Conservation (phyloP, 345 rosid genomes). For the Anastatica hierochuntica region DNA sequence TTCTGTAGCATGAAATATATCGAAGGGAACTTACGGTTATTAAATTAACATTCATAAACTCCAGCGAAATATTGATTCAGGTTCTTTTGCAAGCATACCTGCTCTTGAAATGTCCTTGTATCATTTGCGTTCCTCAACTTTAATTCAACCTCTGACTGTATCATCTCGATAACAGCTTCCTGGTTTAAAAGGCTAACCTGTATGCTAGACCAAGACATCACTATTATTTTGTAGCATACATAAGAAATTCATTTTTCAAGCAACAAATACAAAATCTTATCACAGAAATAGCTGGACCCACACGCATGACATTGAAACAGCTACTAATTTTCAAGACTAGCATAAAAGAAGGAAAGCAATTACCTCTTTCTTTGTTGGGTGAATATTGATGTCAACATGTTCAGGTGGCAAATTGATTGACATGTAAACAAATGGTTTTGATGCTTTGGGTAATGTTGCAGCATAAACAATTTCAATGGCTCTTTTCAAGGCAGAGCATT, state of each 20-base stretch:
- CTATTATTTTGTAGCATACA: background rate
- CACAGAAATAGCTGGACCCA: background rate
- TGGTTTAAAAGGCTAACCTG: conserved; percentile 96
- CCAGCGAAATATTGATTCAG: background rate
- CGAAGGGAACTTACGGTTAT: background rate
- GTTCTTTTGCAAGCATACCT: conserved; percentile 39
- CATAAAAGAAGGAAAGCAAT: conserved; percentile 1
- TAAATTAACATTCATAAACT: background rate
- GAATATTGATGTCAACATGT: conserved; percentile 94
- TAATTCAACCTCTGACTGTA: conserved; percentile 65
- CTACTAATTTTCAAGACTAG: background rate
- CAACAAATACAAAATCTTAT: background rate
- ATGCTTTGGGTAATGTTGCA: conserved; percentile 90
- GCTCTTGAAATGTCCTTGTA: conserved; percentile 67
- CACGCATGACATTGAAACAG: background rate
- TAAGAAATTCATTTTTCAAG: background rate
- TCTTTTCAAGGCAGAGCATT: conserved; percentile 83
- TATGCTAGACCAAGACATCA: conserved; percentile 18
- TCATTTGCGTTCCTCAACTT: conserved; percentile 69
- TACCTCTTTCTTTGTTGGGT: conserved; percentile 96
- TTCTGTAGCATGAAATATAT: conserved; percentile 32
- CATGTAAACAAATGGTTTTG: conserved; percentile 89
- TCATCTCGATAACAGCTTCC: conserved; percentile 68
- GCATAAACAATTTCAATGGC: conserved; percentile 88
- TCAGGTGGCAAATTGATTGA: conserved; percentile 74